Base-by-base conservation (phyloP, 2,329 filamentous ascomycete species). In the Fusarium annulatum region DNA sequence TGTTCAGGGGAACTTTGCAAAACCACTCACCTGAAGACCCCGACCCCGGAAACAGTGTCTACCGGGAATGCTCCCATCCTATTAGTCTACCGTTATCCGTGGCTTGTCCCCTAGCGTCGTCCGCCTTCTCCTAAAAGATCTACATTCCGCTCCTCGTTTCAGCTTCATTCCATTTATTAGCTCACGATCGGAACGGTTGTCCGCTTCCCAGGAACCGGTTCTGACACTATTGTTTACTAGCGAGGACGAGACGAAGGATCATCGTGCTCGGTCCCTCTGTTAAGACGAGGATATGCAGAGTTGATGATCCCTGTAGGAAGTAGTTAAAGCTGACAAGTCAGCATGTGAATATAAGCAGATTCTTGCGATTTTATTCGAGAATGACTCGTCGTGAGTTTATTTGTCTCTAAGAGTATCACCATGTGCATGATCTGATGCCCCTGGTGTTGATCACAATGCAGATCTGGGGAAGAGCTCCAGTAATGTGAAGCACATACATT, bases 391-490 rank as follows among this genome's bases (percentile, higher is more conserved):
- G 1, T 34, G 41, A 41, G 19, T 28, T 36, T 36, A 4, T 28
- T 46, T 18, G 7, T 18, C 14, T 7, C n/a, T 39, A 9, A 23
- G 10, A 3, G 21, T 21, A 53, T 34, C 15, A 23, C 34, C 7
- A n/a, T 30, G 15, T 21, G 33, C 36, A 51, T 42, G 65, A 52
- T 65, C 16, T 46, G 39, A 57, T 16, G 19, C 28, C 26, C 56
- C n/a, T 33, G 6, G 7, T 45, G 51, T 19, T 46, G 52, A 49
- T 65, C 52, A 8, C 21, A 42, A 51, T 49, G 46, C 41, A 69
- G 34, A 69, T 72, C 69, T n/a, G 51, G 61, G 43, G 68, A 51
- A 33, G 21, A 34, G 39, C 3, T 5, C 43, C 61, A 14, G 7
- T 33, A 33, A 14, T 14, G 7, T 2, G 21, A 16, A 38, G 18